Conservation (phyloP, 208 protist species). For the Lotmaria passim region DNA sequence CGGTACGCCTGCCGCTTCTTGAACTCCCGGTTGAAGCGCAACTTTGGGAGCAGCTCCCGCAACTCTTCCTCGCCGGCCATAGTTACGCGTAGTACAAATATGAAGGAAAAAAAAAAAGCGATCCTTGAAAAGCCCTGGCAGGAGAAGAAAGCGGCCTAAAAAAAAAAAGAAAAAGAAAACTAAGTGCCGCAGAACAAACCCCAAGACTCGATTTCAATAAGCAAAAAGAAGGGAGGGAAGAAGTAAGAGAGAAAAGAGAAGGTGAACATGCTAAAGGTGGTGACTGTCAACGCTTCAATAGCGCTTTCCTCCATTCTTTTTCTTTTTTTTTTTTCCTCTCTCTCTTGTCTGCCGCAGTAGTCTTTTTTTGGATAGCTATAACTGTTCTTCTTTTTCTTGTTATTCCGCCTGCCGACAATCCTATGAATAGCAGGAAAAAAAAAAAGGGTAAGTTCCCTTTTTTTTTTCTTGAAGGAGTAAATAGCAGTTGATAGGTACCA, state of each 20-base stretch:
- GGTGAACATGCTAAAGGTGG: too few relatives aligned
- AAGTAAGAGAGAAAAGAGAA: constrained; percentile 7
- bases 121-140: not conserved
- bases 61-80: constrained; percentile 36
- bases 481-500: too few relatives aligned
- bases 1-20: constrained; percentile 52
- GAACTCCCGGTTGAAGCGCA: constrained; percentile 68
- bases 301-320: too few relatives aligned
- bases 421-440: constrained; percentile 16
- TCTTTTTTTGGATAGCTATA: too few relatives aligned
- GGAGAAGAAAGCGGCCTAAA: not conserved
- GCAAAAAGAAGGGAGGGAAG: not conserved
- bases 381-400: too few relatives aligned
- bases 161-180: constrained; percentile 18
- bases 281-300: too few relatives aligned
- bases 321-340: too few relatives aligned
- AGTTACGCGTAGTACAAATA: not conserved
- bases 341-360: too few relatives aligned
- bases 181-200: not conserved
- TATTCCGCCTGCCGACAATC: too few relatives aligned
- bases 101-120: not conserved
- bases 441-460: constrained; percentile 15
- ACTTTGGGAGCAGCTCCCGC: constrained; percentile 42
- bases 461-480: too few relatives aligned
- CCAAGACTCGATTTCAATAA: too few relatives aligned